phyloP scores from a whole-genome alignment of 192 early-diverging fungal genomes.

The Linnemannia schmuckeri region DNA sequence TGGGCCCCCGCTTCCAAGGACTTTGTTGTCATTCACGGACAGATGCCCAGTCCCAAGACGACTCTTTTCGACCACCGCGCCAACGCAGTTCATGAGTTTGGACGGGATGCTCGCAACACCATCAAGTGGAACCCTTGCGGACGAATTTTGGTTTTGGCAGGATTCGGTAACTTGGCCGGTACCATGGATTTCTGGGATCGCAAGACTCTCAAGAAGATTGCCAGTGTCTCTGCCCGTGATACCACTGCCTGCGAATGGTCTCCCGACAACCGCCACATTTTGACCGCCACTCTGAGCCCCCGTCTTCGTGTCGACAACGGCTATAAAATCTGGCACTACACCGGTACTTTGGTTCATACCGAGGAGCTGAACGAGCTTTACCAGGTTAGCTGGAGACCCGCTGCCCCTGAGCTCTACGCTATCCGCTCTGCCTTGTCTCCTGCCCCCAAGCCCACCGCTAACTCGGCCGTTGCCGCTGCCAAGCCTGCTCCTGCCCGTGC shows the following conservation, averaged over 20 bases:
- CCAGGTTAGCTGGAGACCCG: slow-evolving; percentile 80
- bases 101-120: slow-evolving; percentile 88
- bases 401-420: slow-evolving; percentile 74
- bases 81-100: slow-evolving; percentile 86
- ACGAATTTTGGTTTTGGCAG: slow-evolving; percentile 80
- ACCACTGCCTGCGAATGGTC: slow-evolving; percentile 91
- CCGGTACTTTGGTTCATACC: slow-evolving; percentile 84
- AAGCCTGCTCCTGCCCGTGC: slow-evolving; percentile 59
- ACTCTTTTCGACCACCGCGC: slow-evolving; percentile 95
- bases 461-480: slow-evolving; percentile 59
- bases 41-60: slow-evolving; percentile 78
- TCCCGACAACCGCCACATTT: slow-evolving; percentile 92
- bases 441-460: slow-evolving; percentile 68
- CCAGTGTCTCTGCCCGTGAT: slow-evolving; percentile 85
- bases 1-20: slow-evolving; percentile 98
- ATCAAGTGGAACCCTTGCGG: slow-evolving; percentile 94
- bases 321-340: slow-evolving; percentile 96
- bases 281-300: slow-evolving; percentile 94
- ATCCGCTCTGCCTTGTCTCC: slow-evolving; percentile 85
- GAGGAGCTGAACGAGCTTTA: slow-evolving; percentile 89
- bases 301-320: slow-evolving; percentile 98
- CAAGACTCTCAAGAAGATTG: slow-evolving; percentile 85
- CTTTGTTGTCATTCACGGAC: slow-evolving; percentile 96
- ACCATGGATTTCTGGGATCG: slow-evolving; percentile 96
- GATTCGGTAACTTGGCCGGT: slow-evolving; percentile 97